phyloP scores from a whole-genome alignment of 108 stramenopile species.

The Cyclotella cryptica region DNA sequence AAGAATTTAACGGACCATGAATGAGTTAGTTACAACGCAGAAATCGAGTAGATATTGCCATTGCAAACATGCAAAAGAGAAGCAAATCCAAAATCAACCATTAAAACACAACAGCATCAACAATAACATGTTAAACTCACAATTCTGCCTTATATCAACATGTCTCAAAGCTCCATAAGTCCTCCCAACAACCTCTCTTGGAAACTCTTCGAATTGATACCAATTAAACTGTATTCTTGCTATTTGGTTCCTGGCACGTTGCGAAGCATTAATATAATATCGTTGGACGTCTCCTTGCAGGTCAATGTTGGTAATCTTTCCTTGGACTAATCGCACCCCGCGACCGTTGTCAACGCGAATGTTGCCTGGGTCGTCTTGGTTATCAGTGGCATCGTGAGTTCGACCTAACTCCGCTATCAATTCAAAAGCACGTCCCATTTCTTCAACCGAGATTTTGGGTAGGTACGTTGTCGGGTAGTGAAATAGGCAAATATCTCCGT shows the following conservation, averaged over 20 bases:
- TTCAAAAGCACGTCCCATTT: slow-evolving; percentile 18
- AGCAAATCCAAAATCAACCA: not conserved
- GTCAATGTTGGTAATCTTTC: not conserved
- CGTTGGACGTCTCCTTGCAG: not conserved
- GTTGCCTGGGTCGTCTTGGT: not conserved
- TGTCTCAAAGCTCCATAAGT: slow-evolving; percentile 37
- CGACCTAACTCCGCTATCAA: not conserved
- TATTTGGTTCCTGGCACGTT: slow-evolving; percentile 26
- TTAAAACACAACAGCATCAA: not conserved
- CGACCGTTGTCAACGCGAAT: not conserved
- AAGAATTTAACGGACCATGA: not conserved
- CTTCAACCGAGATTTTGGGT: slow-evolving; percentile 10
- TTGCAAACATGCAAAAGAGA: slow-evolving; percentile 4
- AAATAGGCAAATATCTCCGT: slow-evolving; percentile 43
- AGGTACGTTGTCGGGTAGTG: slow-evolving; percentile 27
- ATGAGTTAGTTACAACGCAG: too few relatives aligned
- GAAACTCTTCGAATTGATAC: slow-evolving; percentile 44
- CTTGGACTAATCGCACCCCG: not conserved
- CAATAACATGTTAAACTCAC: slow-evolving; percentile 11
- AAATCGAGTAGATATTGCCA: not conserved
- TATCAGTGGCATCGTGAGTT: not conserved
- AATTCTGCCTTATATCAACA: slow-evolving; percentile 53
- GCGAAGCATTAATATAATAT: slow-evolving; percentile 9
- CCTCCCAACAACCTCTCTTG: slow-evolving; percentile 17
- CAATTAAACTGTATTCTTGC: slow-evolving; percentile 39